phyloP scores from a whole-genome alignment of 2,329 filamentous ascomycete species.

The Cylindrodendrum hubeiense region DNA sequence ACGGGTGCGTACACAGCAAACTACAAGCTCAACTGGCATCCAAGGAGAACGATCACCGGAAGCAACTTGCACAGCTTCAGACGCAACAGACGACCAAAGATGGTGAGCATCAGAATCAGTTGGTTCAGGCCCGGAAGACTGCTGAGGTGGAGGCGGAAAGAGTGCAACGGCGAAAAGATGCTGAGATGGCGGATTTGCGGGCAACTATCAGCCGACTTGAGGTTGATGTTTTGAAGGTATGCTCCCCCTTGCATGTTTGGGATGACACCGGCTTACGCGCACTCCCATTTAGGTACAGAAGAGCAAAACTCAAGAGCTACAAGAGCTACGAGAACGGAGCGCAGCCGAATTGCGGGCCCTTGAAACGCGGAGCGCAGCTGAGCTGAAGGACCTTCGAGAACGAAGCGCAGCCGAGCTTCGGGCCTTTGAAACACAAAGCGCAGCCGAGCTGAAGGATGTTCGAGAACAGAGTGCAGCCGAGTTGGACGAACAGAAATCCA shows the following conservation, averaged over 20 bases:
- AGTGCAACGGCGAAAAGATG: constrained; percentile 63
- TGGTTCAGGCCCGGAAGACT: constrained; percentile 61
- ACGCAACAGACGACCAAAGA: constrained; percentile 47
- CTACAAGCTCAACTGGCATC: constrained; percentile 47
- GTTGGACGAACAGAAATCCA: constrained; percentile 35
- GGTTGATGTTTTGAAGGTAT: constrained; percentile 71
- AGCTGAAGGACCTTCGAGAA: constrained; percentile 27
- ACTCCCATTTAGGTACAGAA: constrained; percentile 64
- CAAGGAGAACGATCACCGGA: constrained; percentile 48
- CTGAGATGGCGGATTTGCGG: constrained; percentile 73
- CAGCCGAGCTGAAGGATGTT: constrained; percentile 35
- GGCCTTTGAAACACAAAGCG: constrained; percentile 29
- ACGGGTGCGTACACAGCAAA: constrained; percentile 39
- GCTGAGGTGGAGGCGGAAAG: constrained; percentile 64
- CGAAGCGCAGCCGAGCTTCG: constrained; percentile 31
- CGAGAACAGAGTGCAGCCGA: constrained; percentile 33
- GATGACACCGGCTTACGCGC: constrained; percentile 4
- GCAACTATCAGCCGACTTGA: constrained; percentile 72
- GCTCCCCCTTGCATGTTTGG: background rate
- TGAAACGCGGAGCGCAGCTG: background rate
- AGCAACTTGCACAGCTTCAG: constrained; percentile 43
- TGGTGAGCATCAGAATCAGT: constrained; percentile 54
- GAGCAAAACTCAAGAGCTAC: constrained; percentile 69
- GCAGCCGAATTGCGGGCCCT: constrained; percentile 38
- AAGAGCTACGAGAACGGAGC: constrained; percentile 50